Percentiles rank a stretch among this genome's conserved stretches.
Evolutionary conservation across 768 basidiomycete genomes (phyloP).

Genomic region (Agrocybe pediades): DNA sequence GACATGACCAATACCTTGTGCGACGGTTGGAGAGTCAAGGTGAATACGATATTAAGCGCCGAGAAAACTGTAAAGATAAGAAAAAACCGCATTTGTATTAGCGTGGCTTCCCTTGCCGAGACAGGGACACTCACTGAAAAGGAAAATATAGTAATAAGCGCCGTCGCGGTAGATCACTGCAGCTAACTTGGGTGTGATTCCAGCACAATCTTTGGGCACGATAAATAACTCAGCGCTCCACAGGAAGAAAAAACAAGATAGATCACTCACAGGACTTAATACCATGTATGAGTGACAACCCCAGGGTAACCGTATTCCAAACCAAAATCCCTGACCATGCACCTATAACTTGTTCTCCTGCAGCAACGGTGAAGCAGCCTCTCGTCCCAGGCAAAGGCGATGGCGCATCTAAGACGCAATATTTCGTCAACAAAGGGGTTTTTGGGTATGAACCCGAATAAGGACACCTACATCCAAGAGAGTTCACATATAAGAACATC

Average conservation of each 20-base stretch:
- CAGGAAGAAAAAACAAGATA: too few relatives aligned
- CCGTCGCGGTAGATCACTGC: constrained; percentile 4
- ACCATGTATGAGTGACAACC: not conserved
- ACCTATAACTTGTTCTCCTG: constrained; percentile 1
- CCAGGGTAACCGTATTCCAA: constrained; percentile 5
- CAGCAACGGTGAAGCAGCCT: constrained; percentile 2
- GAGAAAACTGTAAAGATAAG: constrained; percentile 1
- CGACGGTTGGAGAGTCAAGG: not conserved
- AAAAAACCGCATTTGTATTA: not conserved
- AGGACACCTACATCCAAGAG: not conserved
- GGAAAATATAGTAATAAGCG: constrained; percentile 5
- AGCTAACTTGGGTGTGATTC: constrained; percentile 1
- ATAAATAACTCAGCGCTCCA: too few relatives aligned
- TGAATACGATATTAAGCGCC: constrained; percentile 4
- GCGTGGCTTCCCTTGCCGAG: not conserved
- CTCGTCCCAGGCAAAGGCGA: not conserved
- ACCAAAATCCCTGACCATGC: constrained; percentile 2
- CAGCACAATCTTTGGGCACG: not conserved
- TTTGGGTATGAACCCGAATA: not conserved
- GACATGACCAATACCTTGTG: not conserved
- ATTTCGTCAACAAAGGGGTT: not conserved
- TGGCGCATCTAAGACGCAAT: not conserved
- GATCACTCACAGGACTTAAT: constrained; percentile 1
- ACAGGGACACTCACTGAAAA: not conserved
- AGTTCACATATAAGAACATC: not conserved